Conservation (phyloP, 257 asterid species). For the Nicotiana knightiana region DNA sequence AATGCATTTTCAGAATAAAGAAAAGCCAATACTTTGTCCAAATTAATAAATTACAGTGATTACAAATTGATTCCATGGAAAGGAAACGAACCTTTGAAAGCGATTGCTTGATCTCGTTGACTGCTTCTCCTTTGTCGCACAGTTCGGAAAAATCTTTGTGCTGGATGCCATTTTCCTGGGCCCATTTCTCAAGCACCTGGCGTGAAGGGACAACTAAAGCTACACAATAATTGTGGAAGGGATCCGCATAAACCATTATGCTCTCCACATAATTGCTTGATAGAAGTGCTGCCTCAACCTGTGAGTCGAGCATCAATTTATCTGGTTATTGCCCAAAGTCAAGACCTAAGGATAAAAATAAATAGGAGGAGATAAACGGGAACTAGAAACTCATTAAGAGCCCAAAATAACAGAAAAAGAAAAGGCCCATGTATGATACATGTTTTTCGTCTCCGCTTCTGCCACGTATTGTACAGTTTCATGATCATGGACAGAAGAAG, state of each 20-base stretch:
- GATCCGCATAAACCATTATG: slow-evolving; percentile 75
- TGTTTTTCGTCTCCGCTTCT: neutral
- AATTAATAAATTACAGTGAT: neutral
- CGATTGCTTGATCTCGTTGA: slow-evolving; percentile 64
- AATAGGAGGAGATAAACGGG: neutral
- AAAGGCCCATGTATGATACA: neutral
- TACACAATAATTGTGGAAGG: slow-evolving; percentile 72
- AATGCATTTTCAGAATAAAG: neutral
- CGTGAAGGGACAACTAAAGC: slow-evolving; percentile 74
- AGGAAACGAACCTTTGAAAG: slow-evolving; percentile 53
- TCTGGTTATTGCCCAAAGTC: neutral
- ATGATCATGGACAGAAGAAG: neutral
- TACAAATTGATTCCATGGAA: neutral
- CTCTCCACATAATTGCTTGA: slow-evolving; percentile 56
- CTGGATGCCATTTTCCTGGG: slow-evolving; percentile 55
- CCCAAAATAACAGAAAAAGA: neutral
- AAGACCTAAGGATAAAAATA: neutral
- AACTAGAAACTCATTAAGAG: neutral
- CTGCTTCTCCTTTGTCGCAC: slow-evolving; percentile 65
- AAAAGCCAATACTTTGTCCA: neutral
- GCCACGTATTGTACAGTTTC: neutral
- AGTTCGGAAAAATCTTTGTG: slow-evolving; percentile 48
- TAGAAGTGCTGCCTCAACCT: slow-evolving; percentile 84
- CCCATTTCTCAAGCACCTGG: slow-evolving; percentile 76
- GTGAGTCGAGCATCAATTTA: slow-evolving; percentile 3